Evolutionary conservation across 2,329 filamentous ascomycete genomes (phyloP).

Genomic region (Neofusicoccum kwambonambiense): DNA sequence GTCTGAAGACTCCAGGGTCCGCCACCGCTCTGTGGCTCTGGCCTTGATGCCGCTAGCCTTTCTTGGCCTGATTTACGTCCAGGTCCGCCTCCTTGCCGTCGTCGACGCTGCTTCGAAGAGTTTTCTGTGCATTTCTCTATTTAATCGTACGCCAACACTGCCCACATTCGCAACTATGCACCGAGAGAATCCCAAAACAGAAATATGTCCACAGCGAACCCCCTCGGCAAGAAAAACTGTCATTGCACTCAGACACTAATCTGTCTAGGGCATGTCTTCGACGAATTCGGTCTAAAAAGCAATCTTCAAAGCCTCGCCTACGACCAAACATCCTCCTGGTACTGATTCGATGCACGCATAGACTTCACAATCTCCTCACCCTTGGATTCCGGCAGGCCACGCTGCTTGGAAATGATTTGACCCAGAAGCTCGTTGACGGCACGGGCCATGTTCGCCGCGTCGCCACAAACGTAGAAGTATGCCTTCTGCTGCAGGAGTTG

Average conservation of each 20-base stretch:
- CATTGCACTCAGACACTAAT: background rate
- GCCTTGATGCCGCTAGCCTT: constrained; percentile 1
- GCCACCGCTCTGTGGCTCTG: background rate
- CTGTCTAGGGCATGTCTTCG: constrained; percentile 11
- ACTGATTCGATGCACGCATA: constrained; percentile 92
- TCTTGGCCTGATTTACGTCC: background rate
- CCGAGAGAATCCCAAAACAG: background rate
- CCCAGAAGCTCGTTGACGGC: constrained; percentile 86
- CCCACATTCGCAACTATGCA: constrained; percentile 8
- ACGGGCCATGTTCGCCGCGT: constrained; percentile 94
- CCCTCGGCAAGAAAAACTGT: background rate
- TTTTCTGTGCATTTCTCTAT: constrained; percentile 4
- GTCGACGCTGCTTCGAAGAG: background rate
- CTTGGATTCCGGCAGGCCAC: constrained; percentile 79
- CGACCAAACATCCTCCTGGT: constrained; percentile 81
- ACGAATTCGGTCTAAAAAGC: constrained; percentile 7
- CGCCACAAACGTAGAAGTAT: constrained; percentile 97
- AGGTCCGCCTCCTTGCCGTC: background rate
- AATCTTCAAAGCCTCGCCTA: constrained; percentile 30
- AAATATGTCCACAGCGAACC: background rate
- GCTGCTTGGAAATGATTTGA: constrained; percentile 81
- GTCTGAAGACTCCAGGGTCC: constrained; percentile 23
- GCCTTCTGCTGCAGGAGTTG: constrained; percentile 81
- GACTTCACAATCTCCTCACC: constrained; percentile 95
- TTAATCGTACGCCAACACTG: constrained; percentile 1